phyloP scores from a whole-genome alignment of 2,329 filamentous ascomycete species.

The Fonsecaea erecta region DNA sequence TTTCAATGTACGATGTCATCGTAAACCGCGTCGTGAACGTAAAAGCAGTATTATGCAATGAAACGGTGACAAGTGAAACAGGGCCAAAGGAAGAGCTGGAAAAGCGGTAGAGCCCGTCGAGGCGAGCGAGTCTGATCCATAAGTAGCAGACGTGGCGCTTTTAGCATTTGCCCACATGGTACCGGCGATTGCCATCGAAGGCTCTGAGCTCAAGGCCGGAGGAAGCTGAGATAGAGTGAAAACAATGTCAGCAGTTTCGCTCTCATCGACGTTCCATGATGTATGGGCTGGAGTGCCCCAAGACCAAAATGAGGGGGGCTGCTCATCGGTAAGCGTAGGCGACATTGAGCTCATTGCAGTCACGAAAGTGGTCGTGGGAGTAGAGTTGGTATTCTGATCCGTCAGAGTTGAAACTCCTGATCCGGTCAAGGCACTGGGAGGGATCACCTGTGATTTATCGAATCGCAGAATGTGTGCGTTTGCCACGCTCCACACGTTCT shows the following conservation, averaged over 20 bases:
- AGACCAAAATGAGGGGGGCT: neutral
- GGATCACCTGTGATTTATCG: too few relatives aligned
- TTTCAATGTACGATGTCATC: neutral
- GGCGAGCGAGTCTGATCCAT: neutral
- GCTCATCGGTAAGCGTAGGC: neutral
- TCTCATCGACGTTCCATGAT: neutral
- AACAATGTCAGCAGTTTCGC: neutral
- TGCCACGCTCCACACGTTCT: too few relatives aligned
- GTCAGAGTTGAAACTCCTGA: slow-evolving; percentile 9
- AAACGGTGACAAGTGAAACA: neutral
- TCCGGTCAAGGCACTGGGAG: neutral
- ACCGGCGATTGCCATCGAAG: neutral
- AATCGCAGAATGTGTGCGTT: too few relatives aligned
- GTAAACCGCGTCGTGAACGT: neutral
- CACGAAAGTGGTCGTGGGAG: neutral
- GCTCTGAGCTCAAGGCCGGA: neutral
- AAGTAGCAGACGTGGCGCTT: neutral
- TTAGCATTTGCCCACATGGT: neutral
- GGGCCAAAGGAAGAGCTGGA: neutral
- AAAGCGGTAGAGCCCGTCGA: neutral
- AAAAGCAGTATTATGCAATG: neutral
- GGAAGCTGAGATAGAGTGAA: neutral
- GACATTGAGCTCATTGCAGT: neutral
- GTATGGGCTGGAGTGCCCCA: neutral
- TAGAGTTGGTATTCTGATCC: neutral